Base-by-base conservation (phyloP, 73 alveolate species). In the Tetrahymena malaccensis region DNA sequence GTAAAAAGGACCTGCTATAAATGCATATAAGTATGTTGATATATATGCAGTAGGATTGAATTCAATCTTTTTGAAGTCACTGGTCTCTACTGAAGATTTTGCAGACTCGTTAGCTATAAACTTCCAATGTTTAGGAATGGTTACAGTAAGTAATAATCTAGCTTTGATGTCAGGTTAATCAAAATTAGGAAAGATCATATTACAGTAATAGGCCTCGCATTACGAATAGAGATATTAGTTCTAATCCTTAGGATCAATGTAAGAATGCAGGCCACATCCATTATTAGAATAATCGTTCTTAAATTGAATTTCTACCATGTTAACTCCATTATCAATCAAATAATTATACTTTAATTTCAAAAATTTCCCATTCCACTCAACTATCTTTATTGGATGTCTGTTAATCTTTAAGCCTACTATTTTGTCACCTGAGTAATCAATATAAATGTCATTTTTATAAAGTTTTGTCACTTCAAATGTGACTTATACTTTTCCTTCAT, bases 101-200 rank as follows among this genome's bases (percentile, higher is more conserved):
- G 95, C 85, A 35, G 84, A 43, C 16, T 96, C 96, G 94, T 98
- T 98, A 43, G 99, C 96, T 33, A 98, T 93, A 9, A 97, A 98
- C 11, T 93, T 95, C 99, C 99, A 98, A 89, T 97, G 98, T 85
- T 94, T 96, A 16, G 99, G 99, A 8, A 98, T 99, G n/a, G 96
- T 94, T 25, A 96, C 98, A 44, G 95, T 94, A 34, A 98, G 96
- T 21, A 93, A 89, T 44, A 97, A 96, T 31, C 96, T 93, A n/a
- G 99, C 99, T 95, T 98, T 98, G 31, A 98, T 55, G 96, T 98
- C 99, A 43, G 99, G 99, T 94, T 98, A 98, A 94, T 98, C 99
- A 95, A 98, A 98, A 85, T 98, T 98, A 37, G 99, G 99, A 96
- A 98, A 98, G 55, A 96, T 96, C 84, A 97, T 95, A 93, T 98